Base-by-base conservation (phyloP, 1,139 yeast species). In the Arxiozyma slooffiae region DNA sequence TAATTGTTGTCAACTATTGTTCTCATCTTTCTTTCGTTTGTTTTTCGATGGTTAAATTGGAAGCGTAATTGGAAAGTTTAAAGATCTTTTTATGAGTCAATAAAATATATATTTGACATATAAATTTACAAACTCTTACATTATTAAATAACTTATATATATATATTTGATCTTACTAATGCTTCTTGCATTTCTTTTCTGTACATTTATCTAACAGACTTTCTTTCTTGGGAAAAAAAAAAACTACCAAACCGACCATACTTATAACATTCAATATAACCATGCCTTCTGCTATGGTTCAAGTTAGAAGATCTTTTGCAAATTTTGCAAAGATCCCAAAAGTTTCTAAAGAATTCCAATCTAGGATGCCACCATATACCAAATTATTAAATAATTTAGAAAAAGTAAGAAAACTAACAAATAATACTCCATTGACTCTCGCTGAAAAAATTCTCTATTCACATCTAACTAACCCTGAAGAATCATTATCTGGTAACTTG, bases 381-480 rank as follows among this genome's bases (percentile, higher is more conserved):
- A 83, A 84, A 67, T 76, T 92, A 55, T 71, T 86, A 48, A 70
- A 73, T 36, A 85, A 85, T 49, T 75, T 92, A 54, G 67, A 71
- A 6, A 67, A 73, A 41, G 95, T 89, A 51, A 80, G 84, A 56
- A 69, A 70, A 53, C 76, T 87, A 38, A 72, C 89, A 48, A 77
- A 76, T 57, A 71, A 82, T 63, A 77, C 82, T 59, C 96, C 96
- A 4, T 76, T 92, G 61, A 92, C 98, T 0, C 73, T 87, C 52
- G 95, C 97, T 14, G 98, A 92, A 70, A 92, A 92, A 72, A 87
- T 89, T 60, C 75, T 92, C 52, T 92, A 92, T 67, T 85, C 97
- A 1, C 98, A 92, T 70, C 74, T 92, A 62, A 86, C 81, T 46
- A 74, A 87, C 63, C 95, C 96, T 8, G 92, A 85, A 62, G 96